Base-by-base conservation (phyloP, 148 eudicot genomes). In the Euryodendron excelsum region DNA sequence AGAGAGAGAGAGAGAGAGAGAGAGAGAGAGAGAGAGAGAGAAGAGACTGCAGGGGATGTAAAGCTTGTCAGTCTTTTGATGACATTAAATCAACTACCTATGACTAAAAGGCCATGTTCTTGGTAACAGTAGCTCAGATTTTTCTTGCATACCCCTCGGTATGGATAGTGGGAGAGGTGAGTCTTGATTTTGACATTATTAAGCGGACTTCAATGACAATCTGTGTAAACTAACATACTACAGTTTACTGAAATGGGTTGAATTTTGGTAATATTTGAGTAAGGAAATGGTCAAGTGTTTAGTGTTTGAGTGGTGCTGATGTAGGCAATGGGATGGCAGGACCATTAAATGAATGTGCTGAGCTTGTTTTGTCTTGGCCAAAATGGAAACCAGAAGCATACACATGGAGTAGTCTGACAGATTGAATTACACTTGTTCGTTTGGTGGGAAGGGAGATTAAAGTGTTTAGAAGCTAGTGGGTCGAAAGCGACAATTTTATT, bases 321-420 rank as follows among this genome's bases (percentile, higher is more conserved):
- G 28, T n/a, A 44, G 45, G 33, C 7, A 63, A 53, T 10, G 48
- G 37, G 69, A 6, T 72, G 61, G 78, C 20, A 39, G 82, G 53
- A 80, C 66, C 78, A 53, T 45, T 4, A 3, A 74, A 58, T 34
- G 58, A 23, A 66, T 80, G 48, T 65, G 78, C 74, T 66, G 72
- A 66, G 31, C 33, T 21, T 53, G 9, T 73, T 52, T 68, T 73
- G 78, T 80, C 74, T 66, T 53, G 66, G 67, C 78, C 74, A 80
- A 65, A 73, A 73, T 56, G 53, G 78, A 74, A 66, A 73, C 31
- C 66, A 64, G 78, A 63, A 63, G 65, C 53, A 66, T 45, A 66
- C 82, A 73, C 67, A 66, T 74, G 78, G 72, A 45, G 70, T n/a
- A 58, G 72, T 52, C 76, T 73, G 74, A 52, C 78, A 53, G 66